These are phyloP conservation scores for Neoscytalidium dimidiatum DNA, from an alignment of 2,329 filamentous ascomycete genomes.

Conservation along the genomic window DNA sequence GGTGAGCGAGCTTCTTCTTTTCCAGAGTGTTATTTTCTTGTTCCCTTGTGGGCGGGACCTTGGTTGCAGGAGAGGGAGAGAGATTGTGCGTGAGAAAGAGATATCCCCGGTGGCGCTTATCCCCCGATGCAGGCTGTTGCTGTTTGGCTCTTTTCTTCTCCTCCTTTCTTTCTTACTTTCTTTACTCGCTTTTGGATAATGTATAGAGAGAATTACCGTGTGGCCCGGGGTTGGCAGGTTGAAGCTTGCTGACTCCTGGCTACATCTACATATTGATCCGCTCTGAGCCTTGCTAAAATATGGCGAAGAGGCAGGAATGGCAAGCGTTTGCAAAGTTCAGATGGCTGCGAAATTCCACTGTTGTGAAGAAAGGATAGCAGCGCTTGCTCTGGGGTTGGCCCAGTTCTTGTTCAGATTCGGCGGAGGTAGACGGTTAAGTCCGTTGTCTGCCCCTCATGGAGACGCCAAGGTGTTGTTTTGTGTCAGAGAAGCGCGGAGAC, in stretches of 20 bases:
- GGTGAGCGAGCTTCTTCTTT: neutral
- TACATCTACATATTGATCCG: neutral
- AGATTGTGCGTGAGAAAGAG: no score
- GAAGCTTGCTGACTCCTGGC: no score
- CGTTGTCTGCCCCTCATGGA: no score
- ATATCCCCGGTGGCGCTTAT: neutral
- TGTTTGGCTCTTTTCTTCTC: neutral
- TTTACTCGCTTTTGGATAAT: neutral
- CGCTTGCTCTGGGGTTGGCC: no score
- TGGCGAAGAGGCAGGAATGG: neutral
- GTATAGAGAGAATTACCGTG: neutral
- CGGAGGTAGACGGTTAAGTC: no score
- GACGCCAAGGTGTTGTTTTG: no score
- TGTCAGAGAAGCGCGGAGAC: no score
- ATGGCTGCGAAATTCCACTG: neutral
- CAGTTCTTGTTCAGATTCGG: no score
- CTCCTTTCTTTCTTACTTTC: neutral
- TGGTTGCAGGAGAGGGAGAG: neutral
- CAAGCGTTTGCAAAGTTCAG: neutral
- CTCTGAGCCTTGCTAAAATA: neutral
- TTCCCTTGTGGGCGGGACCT: neutral
- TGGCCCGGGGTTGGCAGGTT: neutral
- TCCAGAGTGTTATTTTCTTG: neutral
- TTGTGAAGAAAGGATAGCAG: no score
- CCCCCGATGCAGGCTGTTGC: neutral